Percentiles rank a stretch among this genome's conserved stretches.
These are phyloP conservation scores for Sphagnum magellanicum DNA, from an alignment of 228 moss, liverwort and hornwort species.

Conservation along the genomic window DNA sequence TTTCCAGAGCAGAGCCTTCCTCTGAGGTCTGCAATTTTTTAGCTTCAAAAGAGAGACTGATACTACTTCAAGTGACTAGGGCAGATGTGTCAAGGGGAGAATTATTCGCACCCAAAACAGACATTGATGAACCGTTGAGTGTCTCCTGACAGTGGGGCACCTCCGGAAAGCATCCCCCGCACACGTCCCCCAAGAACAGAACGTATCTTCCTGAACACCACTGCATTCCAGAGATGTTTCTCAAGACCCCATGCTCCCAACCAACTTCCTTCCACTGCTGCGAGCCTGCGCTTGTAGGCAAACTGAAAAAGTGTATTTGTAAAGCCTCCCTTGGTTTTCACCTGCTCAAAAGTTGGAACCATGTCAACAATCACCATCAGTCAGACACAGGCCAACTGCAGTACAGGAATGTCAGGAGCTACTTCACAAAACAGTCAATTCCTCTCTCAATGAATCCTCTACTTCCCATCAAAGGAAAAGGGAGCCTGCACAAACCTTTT, in stretches of 20 bases:
- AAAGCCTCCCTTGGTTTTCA: constrained; percentile 75
- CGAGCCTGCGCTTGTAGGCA: constrained; percentile 77
- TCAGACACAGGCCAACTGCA: not conserved
- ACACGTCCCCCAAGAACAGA: constrained; percentile 84
- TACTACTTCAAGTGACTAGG: too few species aligned
- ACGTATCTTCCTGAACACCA: constrained; percentile 84
- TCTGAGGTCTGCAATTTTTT: too few species aligned
- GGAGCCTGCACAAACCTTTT: constrained; percentile 36
- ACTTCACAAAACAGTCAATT: not conserved
- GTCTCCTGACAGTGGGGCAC: constrained; percentile 89
- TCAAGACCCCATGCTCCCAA: constrained; percentile 86
- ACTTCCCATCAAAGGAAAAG: too few species aligned
- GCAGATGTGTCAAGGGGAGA: too few species aligned
- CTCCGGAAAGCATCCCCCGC: constrained; percentile 86
- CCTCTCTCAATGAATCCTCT: too few species aligned
- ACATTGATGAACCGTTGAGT: constrained; percentile 98
- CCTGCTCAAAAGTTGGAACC: constrained; percentile 29
- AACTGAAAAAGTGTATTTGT: constrained; percentile 73
- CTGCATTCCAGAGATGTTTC: constrained; percentile 59
- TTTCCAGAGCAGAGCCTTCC: too few species aligned
- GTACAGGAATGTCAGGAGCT: not conserved
- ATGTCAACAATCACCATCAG: not conserved
- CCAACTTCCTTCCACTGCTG: constrained; percentile 82
- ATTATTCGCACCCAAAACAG: constrained; percentile 66
- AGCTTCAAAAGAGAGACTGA: too few species aligned